These are phyloP conservation scores for Lachancea quebecensis DNA, from an alignment of 805 yeast species.

Conservation along the genomic window DNA sequence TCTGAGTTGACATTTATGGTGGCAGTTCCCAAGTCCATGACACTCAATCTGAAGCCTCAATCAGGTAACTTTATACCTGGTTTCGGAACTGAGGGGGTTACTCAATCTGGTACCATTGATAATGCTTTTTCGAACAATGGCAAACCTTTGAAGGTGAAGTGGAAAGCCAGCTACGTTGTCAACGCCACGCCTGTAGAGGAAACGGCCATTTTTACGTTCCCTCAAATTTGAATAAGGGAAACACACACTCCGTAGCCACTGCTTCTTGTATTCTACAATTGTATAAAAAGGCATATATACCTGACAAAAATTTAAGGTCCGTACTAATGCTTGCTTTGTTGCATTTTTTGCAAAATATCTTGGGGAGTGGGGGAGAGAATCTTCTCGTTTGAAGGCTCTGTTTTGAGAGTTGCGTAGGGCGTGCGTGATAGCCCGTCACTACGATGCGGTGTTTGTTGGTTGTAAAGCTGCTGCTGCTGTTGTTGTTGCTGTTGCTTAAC, in stretches of 20 bases:
- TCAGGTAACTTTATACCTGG: slow-evolving; percentile 47
- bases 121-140: slow-evolving; percentile 29
- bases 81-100: slow-evolving; percentile 41
- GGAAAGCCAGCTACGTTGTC: slow-evolving; percentile 56
- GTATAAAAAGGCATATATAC: neutral
- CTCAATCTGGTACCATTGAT: slow-evolving; percentile 40
- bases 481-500: slow-evolving; percentile 23
- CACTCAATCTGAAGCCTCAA: slow-evolving; percentile 55
- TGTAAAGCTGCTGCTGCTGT: slow-evolving; percentile 13
- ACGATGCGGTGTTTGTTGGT: slow-evolving; percentile 10
- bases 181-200: slow-evolving; percentile 47
- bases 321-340: slow-evolving; percentile 19
- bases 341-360: slow-evolving; percentile 30
- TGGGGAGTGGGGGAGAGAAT: slow-evolving; percentile 29
- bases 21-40: slow-evolving; percentile 64
- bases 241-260: neutral
- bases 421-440: neutral
- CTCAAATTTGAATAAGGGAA: slow-evolving; percentile 19
- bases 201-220: slow-evolving; percentile 46
- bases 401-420: slow-evolving; percentile 1
- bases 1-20: slow-evolving; percentile 50
- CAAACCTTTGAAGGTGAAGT: slow-evolving; percentile 57
- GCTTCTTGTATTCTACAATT: neutral
- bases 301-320: neutral
- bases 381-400: slow-evolving; percentile 11